phyloP scores from a whole-genome alignment of 306 rosid species.

The Lupinus albus region DNA sequence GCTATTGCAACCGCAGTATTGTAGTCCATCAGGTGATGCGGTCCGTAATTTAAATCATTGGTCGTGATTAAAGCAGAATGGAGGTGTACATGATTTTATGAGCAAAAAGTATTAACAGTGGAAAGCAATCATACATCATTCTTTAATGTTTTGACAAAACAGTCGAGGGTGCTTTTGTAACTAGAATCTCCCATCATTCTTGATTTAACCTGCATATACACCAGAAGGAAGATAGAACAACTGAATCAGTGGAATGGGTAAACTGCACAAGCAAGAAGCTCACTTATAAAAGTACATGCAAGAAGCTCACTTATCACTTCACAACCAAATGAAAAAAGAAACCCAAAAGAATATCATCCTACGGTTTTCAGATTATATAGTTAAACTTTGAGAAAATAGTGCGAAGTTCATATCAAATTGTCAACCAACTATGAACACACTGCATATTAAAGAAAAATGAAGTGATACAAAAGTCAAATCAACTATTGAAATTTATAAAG shows the following conservation, averaged over 20 bases:
- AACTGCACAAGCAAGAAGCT: too few relatives aligned
- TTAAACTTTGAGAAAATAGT: neutral
- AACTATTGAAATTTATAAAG: neutral
- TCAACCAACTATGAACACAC: neutral
- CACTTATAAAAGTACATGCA: too few relatives aligned
- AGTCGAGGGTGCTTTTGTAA: conserved; percentile 88
- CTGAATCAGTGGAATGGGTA: conserved; percentile 20
- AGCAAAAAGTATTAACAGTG: neutral
- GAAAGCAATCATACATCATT: conserved; percentile 70
- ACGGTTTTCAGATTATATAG: neutral
- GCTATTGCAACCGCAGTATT: too few relatives aligned
- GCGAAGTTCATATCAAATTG: conserved; percentile 2
- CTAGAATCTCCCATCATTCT: conserved; percentile 97
- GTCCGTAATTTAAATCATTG: too few relatives aligned
- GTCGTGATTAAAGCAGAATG: neutral
- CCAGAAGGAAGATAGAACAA: conserved; percentile 26
- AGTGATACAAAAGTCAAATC: neutral
- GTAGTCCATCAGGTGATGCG: too few relatives aligned
- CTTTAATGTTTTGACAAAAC: conserved; percentile 82
- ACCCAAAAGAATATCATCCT: neutral
- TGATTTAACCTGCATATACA: conserved; percentile 81
- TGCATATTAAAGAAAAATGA: neutral
- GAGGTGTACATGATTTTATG: neutral
- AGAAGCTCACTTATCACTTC: too few relatives aligned
- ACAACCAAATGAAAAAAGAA: too few relatives aligned